phyloP scores from a whole-genome alignment of 306 rosid genomes.

The Inga oerstediana region DNA sequence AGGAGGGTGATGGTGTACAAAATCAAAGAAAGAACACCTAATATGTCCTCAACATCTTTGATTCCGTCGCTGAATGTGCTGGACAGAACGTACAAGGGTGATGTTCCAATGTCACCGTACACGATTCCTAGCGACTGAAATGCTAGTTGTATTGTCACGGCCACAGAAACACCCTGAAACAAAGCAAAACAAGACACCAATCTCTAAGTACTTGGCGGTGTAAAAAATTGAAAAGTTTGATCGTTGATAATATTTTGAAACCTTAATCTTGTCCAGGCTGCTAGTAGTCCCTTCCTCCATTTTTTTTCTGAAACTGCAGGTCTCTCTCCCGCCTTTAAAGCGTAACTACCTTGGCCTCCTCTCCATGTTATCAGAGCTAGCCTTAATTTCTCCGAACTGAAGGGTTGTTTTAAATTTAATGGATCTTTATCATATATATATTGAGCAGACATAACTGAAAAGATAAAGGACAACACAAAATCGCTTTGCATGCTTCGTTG shows the following conservation, averaged over 20 bases:
- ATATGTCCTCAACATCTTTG: conserved; percentile 51
- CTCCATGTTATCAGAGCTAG: neutral
- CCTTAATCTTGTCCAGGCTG: neutral
- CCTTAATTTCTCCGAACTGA: neutral
- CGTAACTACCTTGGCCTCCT: neutral
- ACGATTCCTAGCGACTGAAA: conserved; percentile 72
- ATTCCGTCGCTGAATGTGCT: conserved; percentile 51
- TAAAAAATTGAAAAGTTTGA: neutral
- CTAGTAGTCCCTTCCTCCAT: neutral
- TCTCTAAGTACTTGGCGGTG: neutral
- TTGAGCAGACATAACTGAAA: neutral
- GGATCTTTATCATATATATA: neutral
- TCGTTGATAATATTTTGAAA: neutral
- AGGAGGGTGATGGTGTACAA: conserved; percentile 61
- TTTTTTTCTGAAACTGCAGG: neutral
- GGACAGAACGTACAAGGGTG: conserved; percentile 64
- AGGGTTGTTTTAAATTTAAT: neutral
- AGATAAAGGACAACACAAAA: neutral
- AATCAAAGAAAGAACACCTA: conserved; percentile 65
- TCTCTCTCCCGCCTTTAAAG: neutral
- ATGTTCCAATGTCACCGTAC: conserved; percentile 74
- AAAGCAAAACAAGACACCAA: neutral
- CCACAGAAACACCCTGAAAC: neutral
- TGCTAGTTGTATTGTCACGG: conserved; percentile 49
- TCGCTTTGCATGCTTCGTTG: neutral